A percentile compares a stretch with the other conserved stretches of the same genome.
These are phyloP conservation scores for Silybum marianum DNA, from an alignment of 129 eudicot species.

Conservation along the genomic window DNA sequence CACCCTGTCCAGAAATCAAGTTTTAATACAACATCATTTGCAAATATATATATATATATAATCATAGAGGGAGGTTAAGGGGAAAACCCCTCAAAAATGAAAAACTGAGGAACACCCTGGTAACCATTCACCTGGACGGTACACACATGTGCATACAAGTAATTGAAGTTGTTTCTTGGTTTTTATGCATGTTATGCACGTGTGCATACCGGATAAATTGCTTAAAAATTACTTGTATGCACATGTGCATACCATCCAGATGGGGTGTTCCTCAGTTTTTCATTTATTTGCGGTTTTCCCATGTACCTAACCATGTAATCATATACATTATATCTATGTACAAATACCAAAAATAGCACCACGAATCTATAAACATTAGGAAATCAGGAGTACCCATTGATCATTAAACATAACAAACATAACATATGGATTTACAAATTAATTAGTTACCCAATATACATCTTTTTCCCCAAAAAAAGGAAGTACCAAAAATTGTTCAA, in stretches of 20 bases:
- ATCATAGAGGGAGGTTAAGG: too few relatives aligned
- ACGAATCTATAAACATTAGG: neutral
- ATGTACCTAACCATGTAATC: neutral
- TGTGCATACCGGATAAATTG: too few relatives aligned
- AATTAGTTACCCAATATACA: neutral
- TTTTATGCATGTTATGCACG: too few relatives aligned
- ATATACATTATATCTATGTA: neutral
- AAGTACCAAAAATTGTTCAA: neutral
- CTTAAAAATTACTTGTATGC: too few relatives aligned
- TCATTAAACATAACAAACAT: neutral
- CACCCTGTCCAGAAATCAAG: conserved; percentile 43
- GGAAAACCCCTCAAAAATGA: too few relatives aligned
- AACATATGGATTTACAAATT: neutral
- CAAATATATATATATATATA: neutral
- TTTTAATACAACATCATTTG: neutral
- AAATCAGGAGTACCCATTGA: neutral
- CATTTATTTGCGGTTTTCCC: too few relatives aligned
- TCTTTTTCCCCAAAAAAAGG: neutral
- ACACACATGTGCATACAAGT: too few relatives aligned
- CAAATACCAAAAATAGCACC: neutral
- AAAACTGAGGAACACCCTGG: too few relatives aligned
- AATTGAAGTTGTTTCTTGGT: too few relatives aligned
- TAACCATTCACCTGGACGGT: too few relatives aligned
- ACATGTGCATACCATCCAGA: too few relatives aligned
- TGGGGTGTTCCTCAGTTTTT: too few relatives aligned